phyloP scores from a whole-genome alignment of 306 rosid species.

The Delonix regia region DNA sequence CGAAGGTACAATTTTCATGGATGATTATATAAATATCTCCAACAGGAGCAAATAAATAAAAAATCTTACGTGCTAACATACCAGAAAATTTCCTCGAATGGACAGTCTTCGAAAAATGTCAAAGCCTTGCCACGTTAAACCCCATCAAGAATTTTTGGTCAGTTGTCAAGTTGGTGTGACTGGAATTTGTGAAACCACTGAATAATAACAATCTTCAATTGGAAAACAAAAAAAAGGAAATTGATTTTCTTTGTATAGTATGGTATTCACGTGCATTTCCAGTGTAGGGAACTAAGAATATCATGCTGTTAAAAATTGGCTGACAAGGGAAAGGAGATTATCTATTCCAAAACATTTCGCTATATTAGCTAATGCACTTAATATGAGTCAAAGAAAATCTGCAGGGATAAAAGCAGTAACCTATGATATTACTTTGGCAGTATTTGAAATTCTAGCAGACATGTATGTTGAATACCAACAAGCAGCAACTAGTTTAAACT shows the following conservation, averaged over 20 bases:
- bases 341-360: constrained; percentile 12
- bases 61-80: no score
- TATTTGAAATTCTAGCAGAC: constrained; percentile 78
- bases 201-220: not conserved
- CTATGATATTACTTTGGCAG: constrained; percentile 41
- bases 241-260: no score
- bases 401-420: not conserved
- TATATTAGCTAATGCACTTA: constrained; percentile 1
- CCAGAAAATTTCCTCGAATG: not conserved
- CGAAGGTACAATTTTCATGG: not conserved
- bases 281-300: not conserved
- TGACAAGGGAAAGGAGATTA: constrained; percentile 62
- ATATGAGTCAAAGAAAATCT: not conserved
- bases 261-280: not conserved
- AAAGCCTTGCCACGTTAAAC: not conserved
- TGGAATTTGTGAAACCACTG: constrained; percentile 14
- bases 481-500: constrained; percentile 52
- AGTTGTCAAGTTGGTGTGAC: not conserved
- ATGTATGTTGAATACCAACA: constrained; percentile 65
- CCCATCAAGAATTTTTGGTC: constrained; percentile 13
- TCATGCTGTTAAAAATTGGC: not conserved
- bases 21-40: not conserved
- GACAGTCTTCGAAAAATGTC: not conserved
- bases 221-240: no score
- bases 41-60: not conserved